Conservation (phyloP, 2,329 filamentous ascomycete species). For the Huntiella bhutanensis region DNA sequence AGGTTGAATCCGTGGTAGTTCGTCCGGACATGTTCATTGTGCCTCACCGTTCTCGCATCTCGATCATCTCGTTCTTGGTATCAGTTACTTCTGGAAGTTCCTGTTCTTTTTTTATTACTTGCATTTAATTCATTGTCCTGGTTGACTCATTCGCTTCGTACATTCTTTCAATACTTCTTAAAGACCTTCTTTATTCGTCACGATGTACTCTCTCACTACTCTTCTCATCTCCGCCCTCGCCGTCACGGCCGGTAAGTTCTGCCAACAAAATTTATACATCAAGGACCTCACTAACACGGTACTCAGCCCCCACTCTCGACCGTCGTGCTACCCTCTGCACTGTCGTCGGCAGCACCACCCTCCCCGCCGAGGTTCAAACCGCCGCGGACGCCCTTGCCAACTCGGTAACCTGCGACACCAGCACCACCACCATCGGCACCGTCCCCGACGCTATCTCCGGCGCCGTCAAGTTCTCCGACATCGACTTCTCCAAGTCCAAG, state of each 20-base stretch:
- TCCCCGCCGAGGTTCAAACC: constrained; percentile 31
- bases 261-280: neutral
- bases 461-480: constrained; percentile 28
- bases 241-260: constrained; percentile 8
- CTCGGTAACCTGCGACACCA: constrained; percentile 29
- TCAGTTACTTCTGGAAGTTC: constrained; percentile 6
- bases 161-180: neutral
- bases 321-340: constrained; percentile 30
- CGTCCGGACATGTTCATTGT: neutral
- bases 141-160: neutral
- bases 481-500: constrained; percentile 35
- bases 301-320: constrained; percentile 11
- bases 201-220: constrained; percentile 4
- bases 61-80: neutral
- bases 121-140: neutral
- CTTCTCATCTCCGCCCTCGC: constrained; percentile 4
- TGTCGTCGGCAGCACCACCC: constrained; percentile 28
- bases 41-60: neutral
- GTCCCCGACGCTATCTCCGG: constrained; percentile 39
- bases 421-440: constrained; percentile 27
- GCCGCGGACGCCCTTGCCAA: constrained; percentile 23
- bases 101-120: constrained; percentile 1
- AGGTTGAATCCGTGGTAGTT: neutral
- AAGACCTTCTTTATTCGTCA: neutral
- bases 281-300: neutral